Base-by-base conservation (phyloP, 140 eudicot genomes). In the Senecio squalidus region DNA sequence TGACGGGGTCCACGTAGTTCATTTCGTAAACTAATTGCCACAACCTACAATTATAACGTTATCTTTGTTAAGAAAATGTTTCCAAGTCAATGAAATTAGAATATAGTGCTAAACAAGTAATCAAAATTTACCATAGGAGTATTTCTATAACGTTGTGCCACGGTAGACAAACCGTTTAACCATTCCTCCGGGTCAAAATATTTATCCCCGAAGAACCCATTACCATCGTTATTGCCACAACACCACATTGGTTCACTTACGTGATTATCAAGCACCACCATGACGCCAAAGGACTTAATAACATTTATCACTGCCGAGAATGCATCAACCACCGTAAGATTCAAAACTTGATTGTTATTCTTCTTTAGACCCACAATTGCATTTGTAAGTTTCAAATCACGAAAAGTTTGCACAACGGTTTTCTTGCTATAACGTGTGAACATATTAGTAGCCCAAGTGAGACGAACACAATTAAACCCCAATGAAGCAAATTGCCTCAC, bases 1-100 rank as follows among this genome's bases (percentile, higher is more conserved):
- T 81, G 88, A 25, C 74, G 59, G 6, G 69, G 73, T 0, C 88
- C 88, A 26, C 84, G 84, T 22, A 77, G 44, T 57, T 81, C 88
- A 18, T 81, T 81, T 31, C 88, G 69, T 33, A 77, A 64, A 62
- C 88, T 81, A 78, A 81, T 81, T 8, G 73, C 88, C 29, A 77
- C 73, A 1, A 81, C 86, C 76, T 80, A 60, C 58, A 52, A 50
- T 36, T 4, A 13, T 20, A 16, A 20, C 0, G 36, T 48, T 16
- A 6, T 47, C 15, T 13, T 31, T 14, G 11, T 26, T 30, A 22
- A 20, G 20, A 6, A 54, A 9, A 6, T 23, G 23, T 27, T 50
- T 14, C 18, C 9, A 15, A 8, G 1, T 20, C 13, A 36, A 25
- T 9, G 44, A 22, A 2, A 18, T 28, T 26, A 21, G 24, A 61